Evolutionary conservation across 2,329 filamentous ascomycete genomes (phyloP), one percentile per base, ranked within the genome.

Genomic region (Microcyclosporella mali): DNA sequence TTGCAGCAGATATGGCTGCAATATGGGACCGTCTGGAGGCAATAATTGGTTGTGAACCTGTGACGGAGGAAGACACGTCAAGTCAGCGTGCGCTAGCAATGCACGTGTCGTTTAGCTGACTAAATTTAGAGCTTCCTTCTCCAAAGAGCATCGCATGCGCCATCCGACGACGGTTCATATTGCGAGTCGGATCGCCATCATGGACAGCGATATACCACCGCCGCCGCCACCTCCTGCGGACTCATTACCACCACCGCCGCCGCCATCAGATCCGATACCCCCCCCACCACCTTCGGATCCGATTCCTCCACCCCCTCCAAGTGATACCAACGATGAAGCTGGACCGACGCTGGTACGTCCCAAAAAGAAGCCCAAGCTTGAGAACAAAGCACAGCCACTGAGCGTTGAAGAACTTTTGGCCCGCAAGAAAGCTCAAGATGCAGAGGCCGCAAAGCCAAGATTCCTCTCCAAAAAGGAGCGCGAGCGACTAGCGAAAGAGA

Each of bases 341-440:
- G 35, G 33, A 17, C 21, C 41, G 8, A 37, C 17, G 2, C 6
- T 44, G 18, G 41, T 35, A 12, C 11, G 34, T 7, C 36, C 41
- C 17, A 36, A 33, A 11, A 61, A 60, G 44, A 61, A 72, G 65
- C 70, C 74, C 55, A 77, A 78, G 59, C 78, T 79, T 55, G 39
- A 49, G 7, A 42, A 66, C 49, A 56, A 59, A 47, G 68, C 52
- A 50, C 66, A 58, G 57, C 85, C 85, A 7, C 70, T 94, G 36
- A 89, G 87, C 61, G 82, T 95, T 43, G 88, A 95, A 65, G 85
- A 94, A 56, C 76, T 95, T 3, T 68, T 95, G 16, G 79, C 81
- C 53, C 84, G 89, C 68, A 94, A 94, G 73, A 86, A 85, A 61
- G 87, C 86, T 49, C 84, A 85, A 19, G 87, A 92, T 66, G 85